These are phyloP conservation scores for Aspergillus felis DNA, from an alignment of 2,329 filamentous ascomycete species.

Conservation along the genomic window DNA sequence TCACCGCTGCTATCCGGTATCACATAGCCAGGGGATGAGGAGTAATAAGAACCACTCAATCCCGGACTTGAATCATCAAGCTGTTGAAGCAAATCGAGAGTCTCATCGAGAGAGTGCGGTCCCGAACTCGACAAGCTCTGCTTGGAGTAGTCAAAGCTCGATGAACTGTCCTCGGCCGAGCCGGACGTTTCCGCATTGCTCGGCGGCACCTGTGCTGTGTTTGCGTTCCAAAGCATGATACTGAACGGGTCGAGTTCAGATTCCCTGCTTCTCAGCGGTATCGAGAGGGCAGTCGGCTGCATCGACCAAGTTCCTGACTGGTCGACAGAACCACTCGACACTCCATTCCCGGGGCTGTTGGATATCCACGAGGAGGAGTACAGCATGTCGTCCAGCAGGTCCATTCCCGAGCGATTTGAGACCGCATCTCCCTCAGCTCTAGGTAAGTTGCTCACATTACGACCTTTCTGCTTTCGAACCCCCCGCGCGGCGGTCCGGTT, in stretches of 20 bases:
- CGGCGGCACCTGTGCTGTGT: not conserved
- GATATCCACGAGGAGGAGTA: not conserved
- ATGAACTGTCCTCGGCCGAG: not conserved
- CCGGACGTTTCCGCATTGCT: not conserved
- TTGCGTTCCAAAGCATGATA: not conserved
- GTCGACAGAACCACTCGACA: not conserved
- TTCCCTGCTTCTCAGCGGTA: not conserved
- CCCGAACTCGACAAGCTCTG: not conserved
- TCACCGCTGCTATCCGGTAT: not conserved
- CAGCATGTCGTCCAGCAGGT: not conserved
- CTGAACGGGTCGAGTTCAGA: not conserved
- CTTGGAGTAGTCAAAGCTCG: not conserved
- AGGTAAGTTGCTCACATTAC: not conserved
- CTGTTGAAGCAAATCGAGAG: not conserved
- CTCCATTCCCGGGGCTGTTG: not conserved
- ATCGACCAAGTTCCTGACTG: not conserved
- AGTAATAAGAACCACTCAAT: not conserved
- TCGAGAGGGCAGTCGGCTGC: not conserved
- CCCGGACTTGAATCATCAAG: not conserved
- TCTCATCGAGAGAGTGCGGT: not conserved
- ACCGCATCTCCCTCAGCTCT: not conserved
- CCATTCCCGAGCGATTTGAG: not conserved
- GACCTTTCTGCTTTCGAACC: conserved; percentile 4
- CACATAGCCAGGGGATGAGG: not conserved
- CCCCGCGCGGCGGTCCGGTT: conserved; percentile 8